These are phyloP conservation scores for Rhizopus microsporus DNA, from an alignment of 371 early-diverging fungal genomes.

Conservation along the genomic window DNA sequence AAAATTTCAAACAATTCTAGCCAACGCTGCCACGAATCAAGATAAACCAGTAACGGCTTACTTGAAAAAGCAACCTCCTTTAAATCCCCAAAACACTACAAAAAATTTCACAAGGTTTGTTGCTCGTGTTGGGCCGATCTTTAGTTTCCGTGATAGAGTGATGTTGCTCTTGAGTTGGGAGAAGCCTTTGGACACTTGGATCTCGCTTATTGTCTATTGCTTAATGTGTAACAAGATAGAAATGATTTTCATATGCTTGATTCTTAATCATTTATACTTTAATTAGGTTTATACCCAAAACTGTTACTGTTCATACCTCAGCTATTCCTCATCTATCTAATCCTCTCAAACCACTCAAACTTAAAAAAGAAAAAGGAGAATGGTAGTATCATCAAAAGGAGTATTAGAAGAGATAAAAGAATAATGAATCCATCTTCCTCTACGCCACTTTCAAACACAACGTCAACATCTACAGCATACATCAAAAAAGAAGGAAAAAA, in stretches of 20 bases:
- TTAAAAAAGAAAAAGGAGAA: conserved; percentile 3
- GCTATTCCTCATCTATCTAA: conserved; percentile 21
- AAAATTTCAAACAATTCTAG: conserved; percentile 36
- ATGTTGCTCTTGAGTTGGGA: conserved; percentile 46
- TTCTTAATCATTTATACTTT: not conserved
- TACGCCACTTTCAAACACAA: no score
- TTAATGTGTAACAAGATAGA: conserved; percentile 29
- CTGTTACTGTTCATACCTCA: conserved; percentile 40
- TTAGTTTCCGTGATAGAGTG: conserved; percentile 38
- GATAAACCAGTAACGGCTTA: conserved; percentile 34
- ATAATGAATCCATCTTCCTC: not conserved
- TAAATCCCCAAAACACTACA: conserved; percentile 43
- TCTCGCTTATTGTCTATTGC: conserved; percentile 38
- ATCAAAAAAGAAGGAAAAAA: conserved; percentile 6
- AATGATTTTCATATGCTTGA: not conserved
- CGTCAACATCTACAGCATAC: not conserved
- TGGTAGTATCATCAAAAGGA: conserved; percentile 1
- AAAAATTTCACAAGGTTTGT: conserved; percentile 49
- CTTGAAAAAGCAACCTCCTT: conserved; percentile 31
- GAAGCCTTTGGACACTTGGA: conserved; percentile 34
- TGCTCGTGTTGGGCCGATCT: conserved; percentile 45
- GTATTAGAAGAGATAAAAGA: not conserved
- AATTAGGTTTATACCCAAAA: conserved; percentile 42
- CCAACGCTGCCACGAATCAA: conserved; percentile 34
- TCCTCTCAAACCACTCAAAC: conserved; percentile 14